phyloP scores from a whole-genome alignment of 2,329 filamentous ascomycete genomes.

The Botrytis porri region DNA sequence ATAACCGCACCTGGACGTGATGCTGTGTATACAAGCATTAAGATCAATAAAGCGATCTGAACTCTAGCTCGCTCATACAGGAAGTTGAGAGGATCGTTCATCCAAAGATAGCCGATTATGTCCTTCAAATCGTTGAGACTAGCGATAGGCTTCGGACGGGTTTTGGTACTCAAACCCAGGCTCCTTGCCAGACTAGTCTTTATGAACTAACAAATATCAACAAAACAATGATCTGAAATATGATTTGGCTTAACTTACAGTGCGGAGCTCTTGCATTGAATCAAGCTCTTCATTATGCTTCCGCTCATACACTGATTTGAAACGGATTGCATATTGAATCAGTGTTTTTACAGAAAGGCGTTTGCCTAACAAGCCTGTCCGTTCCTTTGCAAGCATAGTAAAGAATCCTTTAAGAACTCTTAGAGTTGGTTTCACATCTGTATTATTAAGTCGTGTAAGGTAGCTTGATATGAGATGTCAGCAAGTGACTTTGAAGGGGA shows the following conservation, averaged over 20 bases:
- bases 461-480: neutral
- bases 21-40: neutral
- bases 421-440: neutral
- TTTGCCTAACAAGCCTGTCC: neutral
- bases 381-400: neutral
- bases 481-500: neutral
- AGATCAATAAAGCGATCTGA: neutral
- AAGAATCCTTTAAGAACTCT: neutral
- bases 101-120: neutral
- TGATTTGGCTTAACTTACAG: neutral
- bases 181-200: neutral
- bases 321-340: neutral
- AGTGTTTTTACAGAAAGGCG: neutral
- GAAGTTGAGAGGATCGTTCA: neutral
- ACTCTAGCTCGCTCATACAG: neutral
- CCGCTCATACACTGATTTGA: neutral
- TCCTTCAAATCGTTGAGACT: neutral
- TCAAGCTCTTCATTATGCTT: neutral
- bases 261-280: neutral
- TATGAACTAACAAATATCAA: neutral
- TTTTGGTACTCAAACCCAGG: neutral
- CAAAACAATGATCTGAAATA: neutral
- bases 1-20: neutral
- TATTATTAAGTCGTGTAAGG: neutral
- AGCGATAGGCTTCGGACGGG: neutral